Evolutionary conservation across 805 yeast species (phyloP).

Genomic region (Metschnikowia kunwiensis): DNA sequence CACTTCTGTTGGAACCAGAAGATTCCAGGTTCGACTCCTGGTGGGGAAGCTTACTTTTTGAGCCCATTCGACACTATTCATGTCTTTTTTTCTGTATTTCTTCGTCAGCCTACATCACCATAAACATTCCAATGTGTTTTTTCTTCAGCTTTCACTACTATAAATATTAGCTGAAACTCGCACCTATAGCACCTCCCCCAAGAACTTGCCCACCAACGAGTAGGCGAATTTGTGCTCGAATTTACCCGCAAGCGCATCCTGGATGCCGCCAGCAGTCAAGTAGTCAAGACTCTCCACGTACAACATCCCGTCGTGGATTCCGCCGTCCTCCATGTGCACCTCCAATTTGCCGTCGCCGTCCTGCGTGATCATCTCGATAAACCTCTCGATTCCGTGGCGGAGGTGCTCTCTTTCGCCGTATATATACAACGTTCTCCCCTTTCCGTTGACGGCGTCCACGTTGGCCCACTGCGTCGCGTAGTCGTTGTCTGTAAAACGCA

Average conservation of each 20-base stretch:
- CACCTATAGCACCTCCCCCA: constrained; percentile 12
- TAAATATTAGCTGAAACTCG: no score
- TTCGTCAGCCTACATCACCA: no score
- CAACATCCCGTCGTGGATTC: constrained; percentile 34
- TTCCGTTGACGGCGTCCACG: constrained; percentile 25
- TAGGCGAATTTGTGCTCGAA: constrained; percentile 22
- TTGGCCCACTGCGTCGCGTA: constrained; percentile 26
- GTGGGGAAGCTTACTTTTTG: constrained; percentile 46
- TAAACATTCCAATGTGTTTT: no score
- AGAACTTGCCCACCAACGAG: constrained; percentile 18
- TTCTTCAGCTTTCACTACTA: no score
- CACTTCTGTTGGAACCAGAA: constrained; percentile 49
- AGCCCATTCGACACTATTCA: not conserved
- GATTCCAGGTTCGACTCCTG: constrained; percentile 56
- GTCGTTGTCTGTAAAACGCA: constrained; percentile 24
- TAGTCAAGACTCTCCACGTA: constrained; percentile 36
- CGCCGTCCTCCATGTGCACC: constrained; percentile 28
- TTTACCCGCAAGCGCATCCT: constrained; percentile 25
- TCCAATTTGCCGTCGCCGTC: constrained; percentile 19
- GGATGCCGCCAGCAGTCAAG: constrained; percentile 20
- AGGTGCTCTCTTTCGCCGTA: constrained; percentile 35
- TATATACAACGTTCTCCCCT: constrained; percentile 22
- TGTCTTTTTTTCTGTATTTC: no score
- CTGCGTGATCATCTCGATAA: constrained; percentile 20
- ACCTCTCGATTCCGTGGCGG: constrained; percentile 28